Conservation (phyloP, 345 rosid species). For the Brassica incana region DNA sequence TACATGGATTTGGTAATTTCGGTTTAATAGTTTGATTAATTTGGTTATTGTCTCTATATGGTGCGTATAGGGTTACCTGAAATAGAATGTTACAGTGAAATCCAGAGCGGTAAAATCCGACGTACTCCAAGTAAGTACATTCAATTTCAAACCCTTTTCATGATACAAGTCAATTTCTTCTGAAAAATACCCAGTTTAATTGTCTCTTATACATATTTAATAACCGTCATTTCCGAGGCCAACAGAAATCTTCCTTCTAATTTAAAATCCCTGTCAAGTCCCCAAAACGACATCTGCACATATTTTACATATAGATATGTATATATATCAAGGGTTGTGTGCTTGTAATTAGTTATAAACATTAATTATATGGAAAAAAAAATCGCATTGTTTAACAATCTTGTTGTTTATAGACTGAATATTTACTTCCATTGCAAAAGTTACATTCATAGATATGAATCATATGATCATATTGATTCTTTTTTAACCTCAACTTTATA, state of each 20-base stretch:
- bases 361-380: background rate
- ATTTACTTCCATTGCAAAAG: background rate
- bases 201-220: conserved; percentile 16
- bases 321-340: background rate
- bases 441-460: background rate
- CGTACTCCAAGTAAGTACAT: conserved; percentile 35
- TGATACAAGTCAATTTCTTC: conserved; percentile 2
- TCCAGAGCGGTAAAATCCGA: conserved; percentile 36
- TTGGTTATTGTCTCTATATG: conserved; percentile 25
- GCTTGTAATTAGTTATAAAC: background rate
- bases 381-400: background rate
- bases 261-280: conserved; percentile 33
- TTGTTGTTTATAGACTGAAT: background rate
- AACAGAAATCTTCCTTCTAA: conserved; percentile 27
- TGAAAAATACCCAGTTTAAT: background rate
- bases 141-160: conserved; percentile 29
- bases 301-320: background rate
- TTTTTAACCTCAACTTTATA: no score
- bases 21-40: conserved; percentile 22
- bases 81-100: conserved; percentile 27
- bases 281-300: conserved; percentile 11
- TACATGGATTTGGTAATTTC: conserved; percentile 33
- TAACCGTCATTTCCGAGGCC: conserved; percentile 47
- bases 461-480: background rate
- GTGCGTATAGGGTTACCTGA: conserved; percentile 32